Conservation (phyloP, 1,284 basidiomycete species). For the Ceratobasidium sp. region DNA sequence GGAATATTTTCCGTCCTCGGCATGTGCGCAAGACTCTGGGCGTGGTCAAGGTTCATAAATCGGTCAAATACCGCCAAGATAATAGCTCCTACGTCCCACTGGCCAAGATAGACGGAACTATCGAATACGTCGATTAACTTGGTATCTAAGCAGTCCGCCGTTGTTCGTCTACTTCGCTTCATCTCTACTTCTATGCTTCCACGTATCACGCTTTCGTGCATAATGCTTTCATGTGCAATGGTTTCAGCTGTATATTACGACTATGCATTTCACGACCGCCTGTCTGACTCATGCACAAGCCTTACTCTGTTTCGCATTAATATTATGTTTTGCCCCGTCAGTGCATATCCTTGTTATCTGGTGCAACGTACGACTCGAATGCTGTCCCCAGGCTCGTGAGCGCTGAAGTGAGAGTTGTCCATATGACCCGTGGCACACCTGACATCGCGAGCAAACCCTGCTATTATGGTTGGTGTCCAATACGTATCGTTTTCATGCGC, state of each 20-base stretch:
- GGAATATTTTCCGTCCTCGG: conserved; percentile 28
- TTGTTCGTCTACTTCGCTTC: background rate
- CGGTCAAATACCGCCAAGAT: conserved; percentile 7
- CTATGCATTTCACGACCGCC: background rate
- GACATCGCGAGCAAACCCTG: no score
- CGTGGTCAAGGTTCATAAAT: conserved; percentile 18
- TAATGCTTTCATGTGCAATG: no score
- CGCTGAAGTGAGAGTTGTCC: no score
- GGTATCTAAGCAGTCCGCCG: background rate
- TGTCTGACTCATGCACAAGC: no score
- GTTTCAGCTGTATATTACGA: background rate
- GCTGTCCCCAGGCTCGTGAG: no score
- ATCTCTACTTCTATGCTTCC: background rate
- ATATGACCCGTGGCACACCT: no score
- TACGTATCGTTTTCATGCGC: no score
- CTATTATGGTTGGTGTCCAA: no score
- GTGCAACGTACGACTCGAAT: no score
- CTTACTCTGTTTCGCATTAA: no score
- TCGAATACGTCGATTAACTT: conserved; percentile 26
- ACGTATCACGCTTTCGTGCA: background rate
- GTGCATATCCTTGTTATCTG: no score
- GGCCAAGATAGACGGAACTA: background rate
- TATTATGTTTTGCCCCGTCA: no score
- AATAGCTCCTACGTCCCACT: background rate
- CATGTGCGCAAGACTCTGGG: conserved; percentile 22